Base-by-base conservation (phyloP, 2,329 filamentous ascomycete genomes). In the Plectosphaerella sp. region DNA sequence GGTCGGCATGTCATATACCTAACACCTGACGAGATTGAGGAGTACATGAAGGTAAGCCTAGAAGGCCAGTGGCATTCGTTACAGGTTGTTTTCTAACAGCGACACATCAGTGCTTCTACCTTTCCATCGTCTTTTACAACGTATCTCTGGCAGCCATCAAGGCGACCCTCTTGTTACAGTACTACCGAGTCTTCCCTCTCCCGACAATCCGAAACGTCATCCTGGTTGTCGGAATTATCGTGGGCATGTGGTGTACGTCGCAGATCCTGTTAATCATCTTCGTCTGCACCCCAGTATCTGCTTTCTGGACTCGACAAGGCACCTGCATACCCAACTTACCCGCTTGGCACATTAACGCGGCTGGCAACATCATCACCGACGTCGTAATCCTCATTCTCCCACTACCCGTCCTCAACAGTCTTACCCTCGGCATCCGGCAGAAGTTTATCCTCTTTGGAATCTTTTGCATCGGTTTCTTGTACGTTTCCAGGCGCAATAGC, bases 401-500 rank as follows among this genome's bases (percentile, higher is more conserved):
- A 1, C 45, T 64, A 37, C 62, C 61, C 3, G 58, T 57, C 5
- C 51, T 64, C 33, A 51, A 53, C 41, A 33, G 47, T 3, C 54
- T 64, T 20, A 59, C 58, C 18, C 47, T 63, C 22, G 15, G 48
- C 56, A 1, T 33, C 8, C 16, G 24, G 28, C 61, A 63, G 42
- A 61, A 59, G 47, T 15, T 53, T 6, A 42, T 60, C 15, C 54
- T 64, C 1, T 24, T 62, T 5, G 53, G 53, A 15, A 59, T 63
- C 37, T 64, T 64, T 50, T 57, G 54, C 16, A 55, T 62, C 7
- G 61, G 60, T 12, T 59, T 62, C 48, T 53, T 63, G 63, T 60
- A 53, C 45, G 60, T 59, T 6, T 54, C 28, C 11, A 33, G n/a
- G 9, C 39, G 2, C 20, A 9, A 16, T 5, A 11, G 5, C 20